Evolutionary conservation across 208 protist species (phyloP).

Genomic region (Acanthamoeba royreba): DNA sequence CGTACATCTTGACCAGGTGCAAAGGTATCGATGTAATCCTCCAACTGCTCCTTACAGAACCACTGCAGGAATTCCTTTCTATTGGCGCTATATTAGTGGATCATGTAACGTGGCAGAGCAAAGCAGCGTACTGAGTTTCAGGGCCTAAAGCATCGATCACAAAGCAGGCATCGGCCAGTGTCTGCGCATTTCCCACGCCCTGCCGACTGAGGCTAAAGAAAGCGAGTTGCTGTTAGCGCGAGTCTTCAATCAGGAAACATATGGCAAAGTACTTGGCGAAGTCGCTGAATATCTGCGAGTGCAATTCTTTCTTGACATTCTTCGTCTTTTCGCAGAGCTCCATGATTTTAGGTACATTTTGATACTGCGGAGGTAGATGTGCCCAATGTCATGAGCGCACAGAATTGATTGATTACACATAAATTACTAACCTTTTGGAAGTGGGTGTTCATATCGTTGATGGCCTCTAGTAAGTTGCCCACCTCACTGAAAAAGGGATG

Average conservation of each 20-base stretch:
- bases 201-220: background rate
- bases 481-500: background rate
- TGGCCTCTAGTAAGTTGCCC: slow-evolving; percentile 43
- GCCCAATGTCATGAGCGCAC: background rate
- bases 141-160: background rate
- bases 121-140: background rate
- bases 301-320: background rate
- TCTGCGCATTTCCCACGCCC: background rate
- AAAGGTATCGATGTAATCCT: background rate
- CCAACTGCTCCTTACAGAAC: background rate
- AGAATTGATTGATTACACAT: background rate
- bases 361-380: background rate
- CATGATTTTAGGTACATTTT: background rate
- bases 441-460: slow-evolving; percentile 31
- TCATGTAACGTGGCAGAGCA: background rate
- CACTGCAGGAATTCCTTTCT: slow-evolving; percentile 3
- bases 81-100: background rate
- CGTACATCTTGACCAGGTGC: background rate
- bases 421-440: background rate
- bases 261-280: background rate
- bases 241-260: background rate
- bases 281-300: background rate
- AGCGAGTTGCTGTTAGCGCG: background rate
- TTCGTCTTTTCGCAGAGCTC: background rate
- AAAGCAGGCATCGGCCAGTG: background rate